Conservation (phyloP, 257 asterid species). For the Ehretia macrophylla region DNA sequence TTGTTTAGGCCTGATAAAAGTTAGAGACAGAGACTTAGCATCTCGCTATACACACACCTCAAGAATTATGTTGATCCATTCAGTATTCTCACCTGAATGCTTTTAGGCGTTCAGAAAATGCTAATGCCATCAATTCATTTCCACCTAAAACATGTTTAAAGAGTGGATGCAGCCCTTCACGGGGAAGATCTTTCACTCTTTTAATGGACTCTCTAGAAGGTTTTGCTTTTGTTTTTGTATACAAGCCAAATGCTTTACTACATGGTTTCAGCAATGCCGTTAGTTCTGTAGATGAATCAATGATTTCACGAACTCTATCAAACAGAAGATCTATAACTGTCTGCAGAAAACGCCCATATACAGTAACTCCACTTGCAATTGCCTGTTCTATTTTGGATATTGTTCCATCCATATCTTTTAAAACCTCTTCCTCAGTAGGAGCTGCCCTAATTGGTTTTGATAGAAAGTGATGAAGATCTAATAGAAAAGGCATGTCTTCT, state of each 20-base stretch:
- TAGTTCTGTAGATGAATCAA: constrained; percentile 68
- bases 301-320: constrained; percentile 84
- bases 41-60: constrained; percentile 2
- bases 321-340: constrained; percentile 70
- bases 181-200: constrained; percentile 72
- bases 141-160: constrained; percentile 59
- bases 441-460: constrained; percentile 88
- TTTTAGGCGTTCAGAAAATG: constrained; percentile 91
- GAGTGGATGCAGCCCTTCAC: constrained; percentile 91
- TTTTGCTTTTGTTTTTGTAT: constrained; percentile 74
- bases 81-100: constrained; percentile 50
- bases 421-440: constrained; percentile 83
- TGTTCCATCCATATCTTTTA: constrained; percentile 56
- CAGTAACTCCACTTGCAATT: constrained; percentile 65
- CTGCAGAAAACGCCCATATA: constrained; percentile 93
- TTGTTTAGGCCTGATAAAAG: constrained; percentile 67
- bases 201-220: constrained; percentile 84
- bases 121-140: constrained; percentile 78
- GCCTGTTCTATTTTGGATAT: constrained; percentile 61
- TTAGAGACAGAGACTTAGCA: constrained; percentile 12
- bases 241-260: constrained; percentile 60
- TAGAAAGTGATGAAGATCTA: constrained; percentile 94
- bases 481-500: constrained; percentile 79
- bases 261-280: constrained; percentile 62
- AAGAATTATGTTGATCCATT: constrained; percentile 2